Conservation (phyloP, 192 early-diverging fungal species). For the Piromyces finnis region DNA sequence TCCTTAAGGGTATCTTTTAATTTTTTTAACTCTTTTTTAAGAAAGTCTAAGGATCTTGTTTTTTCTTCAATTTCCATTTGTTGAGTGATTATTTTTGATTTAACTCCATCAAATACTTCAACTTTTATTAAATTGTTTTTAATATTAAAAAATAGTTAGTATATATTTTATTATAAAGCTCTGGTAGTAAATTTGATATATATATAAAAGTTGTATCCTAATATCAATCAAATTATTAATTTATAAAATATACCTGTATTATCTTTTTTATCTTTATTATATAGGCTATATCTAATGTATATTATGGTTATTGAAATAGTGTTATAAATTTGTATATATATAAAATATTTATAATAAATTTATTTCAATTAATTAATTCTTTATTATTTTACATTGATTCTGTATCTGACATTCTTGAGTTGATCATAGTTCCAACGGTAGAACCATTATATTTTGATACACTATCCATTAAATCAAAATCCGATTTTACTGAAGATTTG, state of each 20-base stretch:
- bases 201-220: too few species aligned
- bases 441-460: not conserved
- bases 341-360: too few species aligned
- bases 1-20: constrained; percentile 13
- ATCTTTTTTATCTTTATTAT: not conserved
- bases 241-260: not conserved
- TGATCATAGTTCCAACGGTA: not conserved
- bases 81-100: constrained; percentile 27
- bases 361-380: too few species aligned
- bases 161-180: too few species aligned
- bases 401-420: not conserved
- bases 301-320: not conserved
- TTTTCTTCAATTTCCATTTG: constrained; percentile 33
- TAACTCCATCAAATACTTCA: constrained; percentile 32
- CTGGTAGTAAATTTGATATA: too few species aligned
- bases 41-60: constrained; percentile 9
- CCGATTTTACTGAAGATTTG: not conserved
- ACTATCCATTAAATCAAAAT: not conserved
- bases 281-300: not conserved
- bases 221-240: too few species aligned
- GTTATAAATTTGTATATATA: not conserved
- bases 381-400: not conserved
- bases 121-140: not conserved
- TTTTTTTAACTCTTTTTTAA: constrained; percentile 20
- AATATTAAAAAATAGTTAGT: too few species aligned